These are phyloP conservation scores for Entonaema liquescens DNA, from an alignment of 495 filamentous ascomycete species.

Conservation along the genomic window DNA sequence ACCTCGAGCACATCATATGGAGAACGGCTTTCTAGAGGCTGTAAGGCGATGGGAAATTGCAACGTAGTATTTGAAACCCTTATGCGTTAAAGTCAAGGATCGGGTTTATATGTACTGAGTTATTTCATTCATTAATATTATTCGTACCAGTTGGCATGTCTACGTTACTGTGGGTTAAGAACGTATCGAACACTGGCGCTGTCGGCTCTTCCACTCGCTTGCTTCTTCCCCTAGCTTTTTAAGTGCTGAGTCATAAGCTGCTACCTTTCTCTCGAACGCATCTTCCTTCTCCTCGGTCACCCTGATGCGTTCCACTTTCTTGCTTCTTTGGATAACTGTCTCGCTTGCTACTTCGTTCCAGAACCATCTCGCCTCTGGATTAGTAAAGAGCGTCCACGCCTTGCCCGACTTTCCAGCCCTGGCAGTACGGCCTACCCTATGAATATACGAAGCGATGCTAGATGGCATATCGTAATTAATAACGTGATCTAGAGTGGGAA, in stretches of 20 bases:
- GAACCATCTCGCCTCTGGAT: conserved; percentile 86
- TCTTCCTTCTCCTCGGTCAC: conserved; percentile 63
- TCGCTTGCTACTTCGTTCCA: conserved; percentile 74
- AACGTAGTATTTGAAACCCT: neutral
- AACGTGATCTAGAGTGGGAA: conserved; percentile 79
- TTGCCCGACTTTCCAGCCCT: conserved; percentile 78
- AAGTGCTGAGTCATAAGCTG: conserved; percentile 69
- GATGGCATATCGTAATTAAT: conserved; percentile 94
- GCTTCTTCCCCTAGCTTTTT: conserved; percentile 59
- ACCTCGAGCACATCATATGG: too few relatives aligned
- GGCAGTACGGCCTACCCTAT: conserved; percentile 92
- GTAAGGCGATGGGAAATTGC: neutral
- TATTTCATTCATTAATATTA: neutral
- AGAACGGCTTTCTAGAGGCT: neutral
- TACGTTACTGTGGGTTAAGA: neutral
- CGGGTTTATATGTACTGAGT: neutral
- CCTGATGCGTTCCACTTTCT: conserved; percentile 51
- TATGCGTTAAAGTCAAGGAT: neutral
- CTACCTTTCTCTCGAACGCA: conserved; percentile 62
- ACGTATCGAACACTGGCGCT: neutral
- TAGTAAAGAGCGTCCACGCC: conserved; percentile 83
- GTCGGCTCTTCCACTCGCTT: conserved; percentile 18
- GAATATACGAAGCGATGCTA: conserved; percentile 82
- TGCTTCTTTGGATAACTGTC: conserved; percentile 43
- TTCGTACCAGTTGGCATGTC: neutral